Conservation (phyloP, 306 rosid species). For the Arachis stenosperma region DNA sequence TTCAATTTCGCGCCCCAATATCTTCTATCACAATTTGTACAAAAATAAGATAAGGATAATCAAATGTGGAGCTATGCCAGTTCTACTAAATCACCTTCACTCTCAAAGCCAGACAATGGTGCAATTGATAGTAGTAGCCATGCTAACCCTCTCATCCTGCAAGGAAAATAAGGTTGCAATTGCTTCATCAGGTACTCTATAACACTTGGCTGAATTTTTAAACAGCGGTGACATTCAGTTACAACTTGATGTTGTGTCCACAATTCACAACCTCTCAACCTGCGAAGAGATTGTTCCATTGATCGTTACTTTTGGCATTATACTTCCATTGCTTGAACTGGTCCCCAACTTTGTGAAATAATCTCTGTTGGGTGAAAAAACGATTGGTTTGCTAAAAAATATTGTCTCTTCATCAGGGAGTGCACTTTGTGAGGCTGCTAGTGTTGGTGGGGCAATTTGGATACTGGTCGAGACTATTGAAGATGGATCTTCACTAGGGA, state of each 20-base stretch:
- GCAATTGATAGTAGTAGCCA: slow-evolving; percentile 56
- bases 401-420: slow-evolving; percentile 56
- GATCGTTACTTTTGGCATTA: slow-evolving; percentile 56
- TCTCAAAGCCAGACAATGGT: slow-evolving; percentile 49
- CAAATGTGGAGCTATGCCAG: slow-evolving; percentile 63
- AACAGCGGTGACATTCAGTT: slow-evolving; percentile 47
- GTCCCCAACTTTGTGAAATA: slow-evolving; percentile 54
- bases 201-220: slow-evolving; percentile 50
- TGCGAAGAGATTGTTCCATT: slow-evolving; percentile 56
- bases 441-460: slow-evolving; percentile 45
- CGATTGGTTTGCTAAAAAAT: slow-evolving; percentile 62
- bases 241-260: slow-evolving; percentile 68
- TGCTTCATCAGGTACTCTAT: slow-evolving; percentile 64
- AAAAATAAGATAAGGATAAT: slow-evolving; percentile 74
- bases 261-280: slow-evolving; percentile 77
- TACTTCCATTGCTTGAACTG: slow-evolving; percentile 52
- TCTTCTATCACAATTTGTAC: slow-evolving; percentile 14
- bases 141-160: slow-evolving; percentile 78
- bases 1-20: too few relatives aligned
- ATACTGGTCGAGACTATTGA: slow-evolving; percentile 71
- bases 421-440: slow-evolving; percentile 57
- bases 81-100: slow-evolving; percentile 59
- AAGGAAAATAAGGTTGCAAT: slow-evolving; percentile 64
- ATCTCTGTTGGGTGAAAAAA: slow-evolving; percentile 56
- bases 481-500: slow-evolving; percentile 62